These are phyloP conservation scores for Pleurotus sapidus DNA, from an alignment of 768 basidiomycete species.

Conservation along the genomic window DNA sequence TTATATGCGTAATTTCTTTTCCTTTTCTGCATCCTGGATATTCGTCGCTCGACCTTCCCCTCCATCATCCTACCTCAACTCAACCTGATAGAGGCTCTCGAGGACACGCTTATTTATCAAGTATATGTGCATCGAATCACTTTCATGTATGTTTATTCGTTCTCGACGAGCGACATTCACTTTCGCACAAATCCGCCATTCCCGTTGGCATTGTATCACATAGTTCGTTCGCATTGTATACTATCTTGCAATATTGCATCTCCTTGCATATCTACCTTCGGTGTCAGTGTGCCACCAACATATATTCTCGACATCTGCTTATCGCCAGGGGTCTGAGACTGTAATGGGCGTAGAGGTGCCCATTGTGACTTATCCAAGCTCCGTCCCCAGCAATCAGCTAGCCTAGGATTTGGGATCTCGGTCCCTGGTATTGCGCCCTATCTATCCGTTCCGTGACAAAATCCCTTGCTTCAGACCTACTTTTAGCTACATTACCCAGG, in stretches of 20 bases:
- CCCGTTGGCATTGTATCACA: not conserved
- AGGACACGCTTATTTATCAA: not conserved
- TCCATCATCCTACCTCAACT: not conserved
- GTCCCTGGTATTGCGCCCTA: not conserved
- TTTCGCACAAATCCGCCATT: not conserved
- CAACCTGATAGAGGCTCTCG: not conserved
- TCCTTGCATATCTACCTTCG: too few relatives aligned
- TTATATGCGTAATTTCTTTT: conserved; percentile 1
- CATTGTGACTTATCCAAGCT: conserved; percentile 1
- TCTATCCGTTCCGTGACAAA: not conserved
- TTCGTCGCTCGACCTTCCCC: not conserved
- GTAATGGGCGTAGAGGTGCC: too few relatives aligned
- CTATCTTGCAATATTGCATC: not conserved
- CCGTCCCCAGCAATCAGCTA: not conserved
- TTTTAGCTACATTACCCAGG: not conserved
- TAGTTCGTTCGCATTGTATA: conserved; percentile 1
- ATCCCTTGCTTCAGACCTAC: not conserved
- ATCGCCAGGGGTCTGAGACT: not conserved
- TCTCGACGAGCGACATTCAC: conserved; percentile 5
- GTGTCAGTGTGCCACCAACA: too few relatives aligned
- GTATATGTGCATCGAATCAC: not conserved
- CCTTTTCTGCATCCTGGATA: not conserved
- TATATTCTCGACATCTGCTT: not conserved
- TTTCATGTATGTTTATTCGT: conserved; percentile 8
- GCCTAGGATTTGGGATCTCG: not conserved